A percentile compares a stretch with the other conserved stretches of the same genome.
phyloP scores from a whole-genome alignment of 208 protist genomes.

The Phytomonas francai region DNA sequence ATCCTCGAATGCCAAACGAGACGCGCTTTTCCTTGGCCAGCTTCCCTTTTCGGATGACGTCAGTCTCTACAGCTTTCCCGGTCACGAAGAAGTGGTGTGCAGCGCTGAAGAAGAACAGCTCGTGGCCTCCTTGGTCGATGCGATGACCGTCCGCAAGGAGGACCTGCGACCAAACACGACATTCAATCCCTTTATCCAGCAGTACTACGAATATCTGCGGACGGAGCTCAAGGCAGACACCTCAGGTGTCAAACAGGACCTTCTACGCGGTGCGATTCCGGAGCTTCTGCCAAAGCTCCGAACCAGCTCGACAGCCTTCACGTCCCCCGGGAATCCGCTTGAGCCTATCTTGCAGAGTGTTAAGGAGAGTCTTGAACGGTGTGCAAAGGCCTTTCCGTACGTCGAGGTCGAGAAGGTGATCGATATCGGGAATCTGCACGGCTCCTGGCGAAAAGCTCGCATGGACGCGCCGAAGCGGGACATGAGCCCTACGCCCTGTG shows the following conservation, averaged over 20 bases:
- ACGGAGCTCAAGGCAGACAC: constrained; percentile 17
- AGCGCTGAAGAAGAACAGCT: constrained; percentile 42
- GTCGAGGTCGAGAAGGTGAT: constrained; percentile 26
- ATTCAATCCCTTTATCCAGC: constrained; percentile 84
- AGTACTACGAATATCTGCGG: constrained; percentile 77
- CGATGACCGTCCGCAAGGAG: constrained; percentile 45
- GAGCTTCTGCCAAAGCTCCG: constrained; percentile 23
- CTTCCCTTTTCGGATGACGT: constrained; percentile 87
- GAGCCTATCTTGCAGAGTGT: constrained; percentile 11
- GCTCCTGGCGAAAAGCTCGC: too few relatives aligned
- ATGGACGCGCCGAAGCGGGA: too few relatives aligned
- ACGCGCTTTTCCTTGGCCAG: constrained; percentile 58
- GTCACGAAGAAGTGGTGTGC: constrained; percentile 27
- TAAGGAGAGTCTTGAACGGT: constrained; percentile 21
- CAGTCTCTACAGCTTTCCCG: constrained; percentile 60
- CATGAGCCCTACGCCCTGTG: too few relatives aligned
- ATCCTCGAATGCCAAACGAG: constrained; percentile 6
- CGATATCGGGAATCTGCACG: constrained; percentile 12
- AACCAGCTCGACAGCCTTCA: constrained; percentile 33
- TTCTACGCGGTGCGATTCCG: constrained; percentile 1
- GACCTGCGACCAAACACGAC: constrained; percentile 58
- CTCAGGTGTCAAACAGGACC: background rate
- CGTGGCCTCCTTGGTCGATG: constrained; percentile 61
- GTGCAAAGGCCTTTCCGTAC: constrained; percentile 38
- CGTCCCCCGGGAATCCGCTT: constrained; percentile 23